Base-by-base conservation (phyloP, 2,329 filamentous ascomycete species). In the Botrytis sinoallii region DNA sequence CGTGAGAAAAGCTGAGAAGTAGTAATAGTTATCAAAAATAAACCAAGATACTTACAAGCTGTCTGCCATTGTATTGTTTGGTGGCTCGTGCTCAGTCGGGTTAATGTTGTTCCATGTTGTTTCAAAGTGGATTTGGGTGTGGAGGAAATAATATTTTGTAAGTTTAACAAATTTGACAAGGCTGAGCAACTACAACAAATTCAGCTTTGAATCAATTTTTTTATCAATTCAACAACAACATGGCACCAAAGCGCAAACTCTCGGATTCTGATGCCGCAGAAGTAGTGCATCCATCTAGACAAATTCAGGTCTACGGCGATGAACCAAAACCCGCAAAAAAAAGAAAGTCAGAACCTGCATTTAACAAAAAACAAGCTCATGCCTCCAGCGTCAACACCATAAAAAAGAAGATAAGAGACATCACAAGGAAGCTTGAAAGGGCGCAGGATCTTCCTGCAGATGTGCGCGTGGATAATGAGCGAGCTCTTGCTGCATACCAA, bases 381-480 rank as follows among this genome's bases (percentile, higher is more conserved):
- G 77, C 77, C 25, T 81, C 80, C 8, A 82, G 80, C 57, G 78
- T 89, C 66, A 88, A 88, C 80, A 88, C 88, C 79, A 85, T 92
- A 70, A 94, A 92, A 83, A 92, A 92, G 82, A 88, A 91, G 64
- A 89, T 90, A 74, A 87, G 93, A 71, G 90, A 90, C 70, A 88
- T 95, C 72, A 88, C 89, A 78, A 87, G 93, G 70, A 86, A 90
- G 16, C 85, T 95, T 48, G 85, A 88, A 65, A 86, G 87, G 75
- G 86, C 87, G 20, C 83, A 88, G 68, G 87, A 89, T 71, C 85
- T 95, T 70, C 91, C 92, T 0, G 91, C 91, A 44, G 87, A 91
- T 79, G 87, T 92, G 16, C 86, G 89, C 73, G 85, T 89, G 61
- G 91, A 93, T 40, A 86, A 93, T 74, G 91, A 95, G 82, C 87